Base-by-base conservation (phyloP, 2,329 filamentous ascomycete species). In the Cytospora mali region DNA sequence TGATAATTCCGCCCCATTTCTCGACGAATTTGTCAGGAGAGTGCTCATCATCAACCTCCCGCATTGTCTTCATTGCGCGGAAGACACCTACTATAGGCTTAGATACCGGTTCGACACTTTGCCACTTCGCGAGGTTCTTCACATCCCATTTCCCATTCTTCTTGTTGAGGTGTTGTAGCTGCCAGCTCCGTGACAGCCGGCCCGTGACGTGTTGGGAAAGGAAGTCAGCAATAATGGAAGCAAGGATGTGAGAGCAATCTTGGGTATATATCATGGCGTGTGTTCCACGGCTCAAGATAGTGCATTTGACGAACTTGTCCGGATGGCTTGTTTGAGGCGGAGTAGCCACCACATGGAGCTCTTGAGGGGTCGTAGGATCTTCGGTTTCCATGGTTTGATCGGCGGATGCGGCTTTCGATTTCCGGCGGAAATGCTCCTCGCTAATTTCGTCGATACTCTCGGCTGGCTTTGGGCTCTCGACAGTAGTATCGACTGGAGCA, bases 111-210 rank as follows among this genome's bases (percentile, higher is more conserved):
- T 80, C 76, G 0, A 96, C 90, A 21, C 86, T 87, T 74, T 91
- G 85, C 94, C 94, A 98, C 73, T 98, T 98, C 64, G 85, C 87
- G 13, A 97, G 81, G 71, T 98, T 98, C 78, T 98, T 98, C 68
- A 98, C 92, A 71, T 97, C 94, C 94, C 94, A 98, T 77, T 98
- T 98, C 3, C 93, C 93, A 18, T 23, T 54, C 68, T 93, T 91
- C 1, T 90, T 92, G 2, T 90, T 92, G 27, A 98, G 85, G 70
- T 95, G 89, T 69, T 94, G 90, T 18, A 98, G 81, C 75, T 98
- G 94, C 93, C 94, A 98, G 50, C 89, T 91, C 29, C 94, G 85
- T 1, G 88, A 91, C 16, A 97, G 83, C 10, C 93, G 87, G 11
- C 87, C 83, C 11, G 93, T 93, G 59, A 97, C 82, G 69, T 92